A percentile compares a stretch with the other conserved stretches of the same genome.
Conservation (phyloP, 2,329 filamentous ascomycete genomes). For the Mycosphaerella arachidis region DNA sequence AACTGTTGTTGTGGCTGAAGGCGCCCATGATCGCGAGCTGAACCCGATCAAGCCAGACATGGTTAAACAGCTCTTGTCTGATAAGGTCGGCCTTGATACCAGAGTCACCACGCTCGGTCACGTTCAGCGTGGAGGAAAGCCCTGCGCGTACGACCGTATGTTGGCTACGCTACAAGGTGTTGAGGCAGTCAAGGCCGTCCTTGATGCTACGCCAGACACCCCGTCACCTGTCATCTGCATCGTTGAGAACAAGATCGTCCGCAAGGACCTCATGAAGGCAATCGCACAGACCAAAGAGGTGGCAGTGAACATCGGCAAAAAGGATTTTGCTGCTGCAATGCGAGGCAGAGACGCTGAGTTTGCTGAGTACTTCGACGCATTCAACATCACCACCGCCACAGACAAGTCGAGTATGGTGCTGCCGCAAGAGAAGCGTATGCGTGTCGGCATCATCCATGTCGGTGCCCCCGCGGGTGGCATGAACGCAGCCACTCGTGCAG, state of each 20-base stretch:
- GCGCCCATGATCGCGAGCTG: slow-evolving; percentile 78
- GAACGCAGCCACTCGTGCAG: slow-evolving; percentile 92
- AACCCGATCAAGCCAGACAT: slow-evolving; percentile 75
- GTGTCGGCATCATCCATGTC: slow-evolving; percentile 92
- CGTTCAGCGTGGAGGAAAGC: slow-evolving; percentile 90
- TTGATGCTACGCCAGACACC: slow-evolving; percentile 82
- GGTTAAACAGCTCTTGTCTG: slow-evolving; percentile 83
- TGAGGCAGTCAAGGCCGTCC: slow-evolving; percentile 85
- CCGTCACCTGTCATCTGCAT: slow-evolving; percentile 94
- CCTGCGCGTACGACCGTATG: slow-evolving; percentile 92
- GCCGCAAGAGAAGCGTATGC: slow-evolving; percentile 75
- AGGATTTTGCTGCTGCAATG: slow-evolving; percentile 87
- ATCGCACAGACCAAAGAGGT: slow-evolving; percentile 83
- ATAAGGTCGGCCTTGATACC: slow-evolving; percentile 79
- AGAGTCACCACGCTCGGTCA: slow-evolving; percentile 92
- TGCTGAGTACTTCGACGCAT: slow-evolving; percentile 83
- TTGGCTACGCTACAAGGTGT: slow-evolving; percentile 89
- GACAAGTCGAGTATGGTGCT: slow-evolving; percentile 65
- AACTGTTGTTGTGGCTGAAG: slow-evolving; percentile 96
- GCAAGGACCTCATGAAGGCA: slow-evolving; percentile 82
- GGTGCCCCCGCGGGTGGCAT: slow-evolving; percentile 95
- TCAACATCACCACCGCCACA: slow-evolving; percentile 83
- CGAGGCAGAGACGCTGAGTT: slow-evolving; percentile 86
- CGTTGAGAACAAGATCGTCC: slow-evolving; percentile 94
- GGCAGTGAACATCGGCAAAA: slow-evolving; percentile 71